Conservation (phyloP, 495 filamentous ascomycete species). For the Podospora pseudoanserina region DNA sequence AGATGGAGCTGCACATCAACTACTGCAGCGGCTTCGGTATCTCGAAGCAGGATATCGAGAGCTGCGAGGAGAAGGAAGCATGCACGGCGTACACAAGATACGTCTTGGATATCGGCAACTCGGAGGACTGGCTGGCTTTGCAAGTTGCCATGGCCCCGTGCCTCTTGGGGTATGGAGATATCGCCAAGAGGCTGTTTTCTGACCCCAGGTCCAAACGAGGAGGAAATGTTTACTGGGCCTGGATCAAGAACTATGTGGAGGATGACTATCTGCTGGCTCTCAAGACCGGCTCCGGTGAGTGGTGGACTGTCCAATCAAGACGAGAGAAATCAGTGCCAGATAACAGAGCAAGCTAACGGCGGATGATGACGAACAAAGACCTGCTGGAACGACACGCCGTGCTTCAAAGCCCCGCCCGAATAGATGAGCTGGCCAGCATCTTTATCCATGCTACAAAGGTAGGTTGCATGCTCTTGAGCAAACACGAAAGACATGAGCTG, state of each 20-base stretch:
- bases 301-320: not conserved
- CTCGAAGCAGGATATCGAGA: constrained; percentile 68
- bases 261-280: constrained; percentile 73
- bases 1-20: constrained; percentile 73
- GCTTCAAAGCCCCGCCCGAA: constrained; percentile 63
- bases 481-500: not conserved
- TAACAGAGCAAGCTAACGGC: constrained; percentile 23
- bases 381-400: constrained; percentile 68
- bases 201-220: constrained; percentile 54
- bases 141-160: constrained; percentile 83
- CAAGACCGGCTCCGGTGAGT: constrained; percentile 61
- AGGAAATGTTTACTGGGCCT: constrained; percentile 80
- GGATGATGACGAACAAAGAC: constrained; percentile 41
- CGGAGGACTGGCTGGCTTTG: constrained; percentile 78
- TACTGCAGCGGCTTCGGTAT: constrained; percentile 81
- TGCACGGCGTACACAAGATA: constrained; percentile 77
- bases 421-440: constrained; percentile 77
- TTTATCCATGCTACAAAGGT: constrained; percentile 83
- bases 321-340: not conserved
- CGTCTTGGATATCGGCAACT: constrained; percentile 82
- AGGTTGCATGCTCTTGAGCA: constrained; percentile 18
- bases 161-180: constrained; percentile 77
- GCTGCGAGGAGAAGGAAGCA: constrained; percentile 66
- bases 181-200: constrained; percentile 62
- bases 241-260: constrained; percentile 82